phyloP scores from a whole-genome alignment of 2,329 filamentous ascomycete genomes.

The Rhynchosporium agropyri region DNA sequence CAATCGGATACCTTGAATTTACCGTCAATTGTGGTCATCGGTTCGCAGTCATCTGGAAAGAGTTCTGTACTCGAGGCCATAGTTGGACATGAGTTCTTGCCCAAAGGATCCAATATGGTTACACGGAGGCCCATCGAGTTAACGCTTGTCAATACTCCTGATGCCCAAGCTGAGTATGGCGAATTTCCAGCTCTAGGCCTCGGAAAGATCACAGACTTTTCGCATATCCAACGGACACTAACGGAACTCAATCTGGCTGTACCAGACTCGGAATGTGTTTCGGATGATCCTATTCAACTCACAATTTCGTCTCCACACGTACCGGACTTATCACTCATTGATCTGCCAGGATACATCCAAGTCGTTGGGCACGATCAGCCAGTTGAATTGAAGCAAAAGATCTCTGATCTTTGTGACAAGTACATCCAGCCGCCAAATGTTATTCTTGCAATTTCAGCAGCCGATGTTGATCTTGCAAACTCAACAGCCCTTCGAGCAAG shows the following conservation, averaged over 20 bases:
- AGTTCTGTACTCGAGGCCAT: constrained; percentile 96
- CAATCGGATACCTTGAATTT: constrained; percentile 87
- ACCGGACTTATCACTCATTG: constrained; percentile 92
- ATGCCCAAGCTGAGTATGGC: constrained; percentile 84
- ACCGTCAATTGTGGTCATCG: constrained; percentile 98
- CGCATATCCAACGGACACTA: constrained; percentile 86
- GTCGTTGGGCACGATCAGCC: constrained; percentile 91
- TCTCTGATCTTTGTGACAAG: constrained; percentile 94
- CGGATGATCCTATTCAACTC: constrained; percentile 94
- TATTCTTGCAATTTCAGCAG: constrained; percentile 94
- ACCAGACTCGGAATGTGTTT: constrained; percentile 87
- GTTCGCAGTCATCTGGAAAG: constrained; percentile 97
- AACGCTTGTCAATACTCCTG: constrained; percentile 92
- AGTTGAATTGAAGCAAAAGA: constrained; percentile 89
- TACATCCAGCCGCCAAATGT: constrained; percentile 97
- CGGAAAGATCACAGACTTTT: constrained; percentile 88
- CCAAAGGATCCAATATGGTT: constrained; percentile 99
- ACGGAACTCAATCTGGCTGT: constrained; percentile 95
- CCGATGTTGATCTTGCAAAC: constrained; percentile 95
- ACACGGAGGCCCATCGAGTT: constrained; percentile 94
- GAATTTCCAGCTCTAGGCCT: constrained; percentile 93
- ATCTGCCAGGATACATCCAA: constrained; percentile 96
- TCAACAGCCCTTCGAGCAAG: constrained; percentile 90
- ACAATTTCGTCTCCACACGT: constrained; percentile 95
- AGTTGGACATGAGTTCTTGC: constrained; percentile 95